Percentiles rank a stretch among this genome's conserved stretches.
These are phyloP conservation scores for Flaveria floridana DNA, from an alignment of 140 eudicot species.

Conservation along the genomic window DNA sequence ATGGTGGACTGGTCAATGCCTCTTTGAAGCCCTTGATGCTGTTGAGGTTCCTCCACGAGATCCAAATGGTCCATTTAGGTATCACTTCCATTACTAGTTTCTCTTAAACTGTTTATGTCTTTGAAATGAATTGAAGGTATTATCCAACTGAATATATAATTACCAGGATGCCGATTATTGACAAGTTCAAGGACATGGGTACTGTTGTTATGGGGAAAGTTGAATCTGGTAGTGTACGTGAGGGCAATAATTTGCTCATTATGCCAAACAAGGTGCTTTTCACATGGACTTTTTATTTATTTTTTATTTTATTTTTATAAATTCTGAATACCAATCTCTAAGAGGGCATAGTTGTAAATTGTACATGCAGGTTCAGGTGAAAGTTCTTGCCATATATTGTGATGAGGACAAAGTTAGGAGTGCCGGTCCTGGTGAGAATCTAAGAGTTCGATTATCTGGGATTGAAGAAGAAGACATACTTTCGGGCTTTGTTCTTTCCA, in stretches of 20 bases:
- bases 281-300: neutral
- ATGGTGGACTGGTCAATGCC: slow-evolving; percentile 92
- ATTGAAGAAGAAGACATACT: slow-evolving; percentile 82
- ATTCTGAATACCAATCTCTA: neutral
- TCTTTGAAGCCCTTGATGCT: slow-evolving; percentile 85
- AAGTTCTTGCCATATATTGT: slow-evolving; percentile 61
- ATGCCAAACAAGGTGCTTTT: slow-evolving; percentile 89
- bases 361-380: slow-evolving; percentile 66
- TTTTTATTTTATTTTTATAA: too few species aligned
- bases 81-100: neutral
- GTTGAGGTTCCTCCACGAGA: slow-evolving; percentile 82
- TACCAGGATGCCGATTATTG: slow-evolving; percentile 78
- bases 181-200: slow-evolving; percentile 96
- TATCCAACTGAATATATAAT: slow-evolving; percentile 9
- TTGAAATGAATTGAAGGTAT: neutral
- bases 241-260: slow-evolving; percentile 60
- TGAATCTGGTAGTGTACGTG: slow-evolving; percentile 83
- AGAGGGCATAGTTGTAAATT: neutral
- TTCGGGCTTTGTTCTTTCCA: slow-evolving; percentile 71
- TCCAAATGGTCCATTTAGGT: slow-evolving; percentile 91
- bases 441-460: slow-evolving; percentile 82
- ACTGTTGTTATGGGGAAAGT: slow-evolving; percentile 96
- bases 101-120: neutral
- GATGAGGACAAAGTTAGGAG: slow-evolving; percentile 80
- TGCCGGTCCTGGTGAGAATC: slow-evolving; percentile 97